Base-by-base conservation (phyloP, 768 basidiomycete species). In the Boletellus emodensis region DNA sequence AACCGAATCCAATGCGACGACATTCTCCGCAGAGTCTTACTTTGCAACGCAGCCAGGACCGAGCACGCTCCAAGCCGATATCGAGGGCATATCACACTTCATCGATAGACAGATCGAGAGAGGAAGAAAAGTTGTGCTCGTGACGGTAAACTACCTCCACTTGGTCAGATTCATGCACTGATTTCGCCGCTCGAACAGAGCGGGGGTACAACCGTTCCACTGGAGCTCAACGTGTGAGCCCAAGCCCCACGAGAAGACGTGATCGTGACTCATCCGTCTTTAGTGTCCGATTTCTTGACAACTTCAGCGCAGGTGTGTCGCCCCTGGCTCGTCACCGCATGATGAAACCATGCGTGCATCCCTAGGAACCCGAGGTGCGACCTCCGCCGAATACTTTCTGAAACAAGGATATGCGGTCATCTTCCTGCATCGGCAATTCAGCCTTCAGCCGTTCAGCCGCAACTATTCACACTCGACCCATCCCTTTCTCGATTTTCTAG, bases 381-480 rank as follows among this genome's bases (percentile, higher is more conserved):
- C 95, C 0, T 98, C 96, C 17, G 95, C 96, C 2, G 96, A 99
- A 70, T 96, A 98, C 73, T 97, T 99, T 67, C 81, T 98, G 53
- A 82, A 87, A 60, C 84, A 89, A 7, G 89, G 87, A 49, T 98
- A 98, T 73, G 94, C 94, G 22, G 96, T 99, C 68, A 93, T 99
- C 58, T 99, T 99, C 74, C 89, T 99, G 82, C 95, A 99, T 69
- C 78, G 95, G 18, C 93, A 96, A 70, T 95, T 96, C 75, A 97
- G 94, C 57, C 80, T 98, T 38, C 93, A 96, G 61, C 96, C 96
- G 0, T 99, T 95, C 77, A 94, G 90, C 64, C 74, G 96, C 43
- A 95, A 99, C 66, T 99, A 98, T 71, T 96, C 94, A 9, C 95
- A 99, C 68, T 94, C 93, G 0, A 94, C 94, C 4, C 95, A 97